Evolutionary conservation across 1,284 basidiomycete species (phyloP).

Genomic region (Pterulicium gracile): DNA sequence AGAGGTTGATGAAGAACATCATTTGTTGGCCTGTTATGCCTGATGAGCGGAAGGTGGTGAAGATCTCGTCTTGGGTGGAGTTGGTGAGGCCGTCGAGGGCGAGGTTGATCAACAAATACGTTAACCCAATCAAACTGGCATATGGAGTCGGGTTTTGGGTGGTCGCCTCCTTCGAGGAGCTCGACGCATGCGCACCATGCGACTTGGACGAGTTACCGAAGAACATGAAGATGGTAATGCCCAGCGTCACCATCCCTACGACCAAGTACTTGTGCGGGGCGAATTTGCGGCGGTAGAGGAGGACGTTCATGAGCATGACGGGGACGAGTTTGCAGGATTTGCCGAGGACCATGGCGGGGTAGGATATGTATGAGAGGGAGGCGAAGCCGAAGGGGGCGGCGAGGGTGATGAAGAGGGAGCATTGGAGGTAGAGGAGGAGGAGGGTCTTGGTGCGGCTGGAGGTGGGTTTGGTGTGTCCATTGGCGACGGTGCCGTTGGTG

Average conservation of each 20-base stretch:
- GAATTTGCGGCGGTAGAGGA: constrained; percentile 84
- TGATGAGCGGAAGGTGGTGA: constrained; percentile 30
- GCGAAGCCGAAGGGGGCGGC: constrained; percentile 95
- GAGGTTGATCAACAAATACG: constrained; percentile 78
- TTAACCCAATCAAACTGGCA: constrained; percentile 52
- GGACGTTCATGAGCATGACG: constrained; percentile 91
- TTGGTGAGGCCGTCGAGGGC: constrained; percentile 90
- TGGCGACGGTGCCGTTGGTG: constrained; percentile 16
- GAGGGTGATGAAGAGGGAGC: constrained; percentile 80
- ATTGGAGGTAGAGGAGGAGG: constrained; percentile 69
- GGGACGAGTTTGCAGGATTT: constrained; percentile 98
- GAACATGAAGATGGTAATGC: constrained; percentile 95
- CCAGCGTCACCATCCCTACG: constrained; percentile 83
- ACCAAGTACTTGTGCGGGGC: constrained; percentile 92
- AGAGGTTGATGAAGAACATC: constrained; percentile 97
- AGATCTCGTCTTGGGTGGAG: constrained; percentile 98
- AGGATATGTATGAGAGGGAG: constrained; percentile 90
- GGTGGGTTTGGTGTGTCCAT: constrained; percentile 18
- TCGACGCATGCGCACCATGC: constrained; percentile 22
- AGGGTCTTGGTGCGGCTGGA: constrained; percentile 41
- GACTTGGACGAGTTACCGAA: constrained; percentile 53
- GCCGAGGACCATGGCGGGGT: constrained; percentile 96
- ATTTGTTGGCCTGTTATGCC: constrained; percentile 88
- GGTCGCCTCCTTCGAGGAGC: constrained; percentile 18
- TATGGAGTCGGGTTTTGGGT: constrained; percentile 27